Evolutionary conservation across 768 basidiomycete species (phyloP).

Genomic region (Roridomyces roridus): DNA sequence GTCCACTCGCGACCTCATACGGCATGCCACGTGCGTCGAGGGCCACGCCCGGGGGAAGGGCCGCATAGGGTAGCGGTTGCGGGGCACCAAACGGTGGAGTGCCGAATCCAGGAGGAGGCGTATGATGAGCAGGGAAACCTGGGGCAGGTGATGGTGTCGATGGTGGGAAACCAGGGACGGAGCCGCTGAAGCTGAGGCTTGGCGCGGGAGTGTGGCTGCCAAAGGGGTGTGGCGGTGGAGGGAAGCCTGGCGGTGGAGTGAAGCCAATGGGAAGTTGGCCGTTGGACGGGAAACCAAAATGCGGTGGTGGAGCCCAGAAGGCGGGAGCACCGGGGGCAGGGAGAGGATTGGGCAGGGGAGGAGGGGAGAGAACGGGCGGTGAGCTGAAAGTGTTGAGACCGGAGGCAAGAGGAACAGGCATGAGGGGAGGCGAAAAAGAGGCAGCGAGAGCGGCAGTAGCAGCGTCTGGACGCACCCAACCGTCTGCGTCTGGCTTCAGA

Average conservation of each 20-base stretch:
- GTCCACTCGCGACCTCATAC: slow-evolving; percentile 85
- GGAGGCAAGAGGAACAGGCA: slow-evolving; percentile 2
- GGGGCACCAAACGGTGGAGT: slow-evolving; percentile 55
- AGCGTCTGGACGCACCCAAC: slow-evolving; percentile 23
- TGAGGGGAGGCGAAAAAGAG: slow-evolving; percentile 4
- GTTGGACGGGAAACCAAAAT: background rate
- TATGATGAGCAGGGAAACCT: background rate
- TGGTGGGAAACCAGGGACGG: slow-evolving; percentile 6
- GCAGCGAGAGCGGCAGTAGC: slow-evolving; percentile 15
- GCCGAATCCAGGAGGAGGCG: slow-evolving; percentile 43
- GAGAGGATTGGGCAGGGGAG: too few species aligned
- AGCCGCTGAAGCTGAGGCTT: background rate
- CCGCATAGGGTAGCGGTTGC: slow-evolving; percentile 46
- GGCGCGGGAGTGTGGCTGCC: background rate
- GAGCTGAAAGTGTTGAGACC: background rate
- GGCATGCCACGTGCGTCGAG: slow-evolving; percentile 78
- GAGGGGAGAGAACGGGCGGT: background rate
- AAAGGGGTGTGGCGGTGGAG: background rate
- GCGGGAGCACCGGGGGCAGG: too few species aligned
- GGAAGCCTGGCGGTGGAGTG: background rate
- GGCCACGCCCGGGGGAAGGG: slow-evolving; percentile 76
- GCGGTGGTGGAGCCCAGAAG: too few species aligned
- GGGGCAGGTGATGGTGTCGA: slow-evolving; percentile 3
- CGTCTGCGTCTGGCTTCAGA: slow-evolving; percentile 22
- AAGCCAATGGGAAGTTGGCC: background rate